Evolutionary conservation across 148 eudicot species (phyloP).

Genomic region (Chenopodium berlandieri): DNA sequence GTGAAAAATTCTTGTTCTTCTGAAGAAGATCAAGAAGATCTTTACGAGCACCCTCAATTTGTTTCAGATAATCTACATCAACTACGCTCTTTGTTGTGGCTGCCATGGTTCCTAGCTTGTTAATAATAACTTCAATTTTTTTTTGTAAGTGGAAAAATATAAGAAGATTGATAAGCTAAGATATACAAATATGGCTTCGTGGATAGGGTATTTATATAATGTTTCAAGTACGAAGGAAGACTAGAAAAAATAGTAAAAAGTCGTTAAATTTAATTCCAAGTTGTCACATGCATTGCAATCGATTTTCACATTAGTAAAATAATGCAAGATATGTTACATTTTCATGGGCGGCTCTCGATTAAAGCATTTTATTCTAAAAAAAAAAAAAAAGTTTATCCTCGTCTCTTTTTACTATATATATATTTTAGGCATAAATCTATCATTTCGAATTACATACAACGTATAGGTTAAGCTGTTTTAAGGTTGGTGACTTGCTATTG

Average conservation of each 20-base stretch:
- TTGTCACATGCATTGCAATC: neutral
- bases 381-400: neutral
- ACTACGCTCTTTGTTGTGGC: slow-evolving; percentile 21
- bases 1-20: slow-evolving; percentile 63
- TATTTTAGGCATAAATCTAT: too few relatives aligned
- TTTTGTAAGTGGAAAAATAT: neutral
- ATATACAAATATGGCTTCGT: neutral
- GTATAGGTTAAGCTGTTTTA: too few relatives aligned
- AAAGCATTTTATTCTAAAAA: neutral
- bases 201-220: slow-evolving; percentile 2
- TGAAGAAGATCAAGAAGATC: slow-evolving; percentile 66
- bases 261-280: neutral
- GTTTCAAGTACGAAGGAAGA: neutral
- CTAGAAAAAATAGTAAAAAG: neutral
- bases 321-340: neutral
- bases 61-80: slow-evolving; percentile 54
- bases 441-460: too few relatives aligned
- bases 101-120: neutral
- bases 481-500: too few relatives aligned
- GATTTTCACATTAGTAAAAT: neutral
- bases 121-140: too few relatives aligned
- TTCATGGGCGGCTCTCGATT: neutral
- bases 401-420: neutral
- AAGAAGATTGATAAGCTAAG: neutral
- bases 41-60: slow-evolving; percentile 66